A percentile compares a stretch with the other conserved stretches of the same genome.
phyloP scores from a whole-genome alignment of 1,284 basidiomycete genomes.

The Neonothopanus nambi region DNA sequence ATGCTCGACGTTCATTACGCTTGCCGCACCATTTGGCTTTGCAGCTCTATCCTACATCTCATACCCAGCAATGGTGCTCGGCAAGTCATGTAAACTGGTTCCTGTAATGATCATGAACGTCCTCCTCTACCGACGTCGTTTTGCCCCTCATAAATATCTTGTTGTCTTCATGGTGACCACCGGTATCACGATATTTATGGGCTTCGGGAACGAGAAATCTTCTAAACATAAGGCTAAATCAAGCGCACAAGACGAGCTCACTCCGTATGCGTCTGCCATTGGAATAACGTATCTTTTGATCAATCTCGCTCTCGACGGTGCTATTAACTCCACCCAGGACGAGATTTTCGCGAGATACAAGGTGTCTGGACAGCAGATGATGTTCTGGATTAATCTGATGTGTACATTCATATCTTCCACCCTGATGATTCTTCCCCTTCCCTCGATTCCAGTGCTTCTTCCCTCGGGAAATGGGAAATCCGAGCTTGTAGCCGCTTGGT shows the following conservation, averaged over 20 bases:
- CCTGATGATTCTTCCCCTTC: constrained; percentile 69
- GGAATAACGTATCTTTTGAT: constrained; percentile 76
- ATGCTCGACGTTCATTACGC: constrained; percentile 86
- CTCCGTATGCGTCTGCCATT: constrained; percentile 56
- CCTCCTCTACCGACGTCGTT: constrained; percentile 83
- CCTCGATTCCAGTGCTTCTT: constrained; percentile 76
- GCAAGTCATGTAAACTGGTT: constrained; percentile 98
- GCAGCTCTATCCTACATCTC: constrained; percentile 86
- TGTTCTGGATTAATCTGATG: constrained; percentile 95
- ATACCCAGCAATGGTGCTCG: constrained; percentile 98
- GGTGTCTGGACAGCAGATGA: constrained; percentile 96
- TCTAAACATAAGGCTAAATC: constrained; percentile 39
- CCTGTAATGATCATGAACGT: constrained; percentile 97
- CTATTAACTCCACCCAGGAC: constrained; percentile 97
- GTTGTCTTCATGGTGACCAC: constrained; percentile 91
- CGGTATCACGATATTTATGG: constrained; percentile 97
- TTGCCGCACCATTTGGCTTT: constrained; percentile 67
- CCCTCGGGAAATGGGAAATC: constrained; percentile 57
- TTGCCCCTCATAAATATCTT: constrained; percentile 92
- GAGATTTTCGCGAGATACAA: constrained; percentile 85
- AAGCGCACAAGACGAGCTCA: constrained; percentile 13
- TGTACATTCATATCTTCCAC: constrained; percentile 69
- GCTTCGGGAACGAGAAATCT: constrained; percentile 65
- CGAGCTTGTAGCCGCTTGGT: constrained; percentile 70
- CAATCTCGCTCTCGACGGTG: constrained; percentile 91